These are phyloP conservation scores for Talaromyces sp. DNA, from an alignment of 2,329 filamentous ascomycete genomes.

Conservation along the genomic window DNA sequence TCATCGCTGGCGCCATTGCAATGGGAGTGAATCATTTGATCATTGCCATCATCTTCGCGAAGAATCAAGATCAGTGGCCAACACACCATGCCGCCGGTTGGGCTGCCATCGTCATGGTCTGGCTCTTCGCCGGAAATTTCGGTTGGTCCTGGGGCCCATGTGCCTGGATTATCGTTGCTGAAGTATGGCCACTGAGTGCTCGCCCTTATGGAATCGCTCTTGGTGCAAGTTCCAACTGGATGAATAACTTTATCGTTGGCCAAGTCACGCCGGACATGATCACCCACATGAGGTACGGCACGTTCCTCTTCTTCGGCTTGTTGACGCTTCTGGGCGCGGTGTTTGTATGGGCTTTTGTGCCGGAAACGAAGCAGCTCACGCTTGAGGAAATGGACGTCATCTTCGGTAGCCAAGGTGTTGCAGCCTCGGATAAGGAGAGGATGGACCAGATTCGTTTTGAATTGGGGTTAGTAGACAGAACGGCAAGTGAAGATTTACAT, in stretches of 20 bases:
- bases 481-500: conserved; percentile 1
- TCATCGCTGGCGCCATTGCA: conserved; percentile 54
- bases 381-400: conserved; percentile 59
- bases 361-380: conserved; percentile 52
- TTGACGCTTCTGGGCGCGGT: conserved; percentile 36
- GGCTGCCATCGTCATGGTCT: conserved; percentile 55
- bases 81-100: conserved; percentile 60
- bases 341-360: conserved; percentile 38
- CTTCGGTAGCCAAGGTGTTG: conserved; percentile 36
- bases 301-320: conserved; percentile 43
- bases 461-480: conserved; percentile 53
- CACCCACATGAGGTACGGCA: conserved; percentile 60
- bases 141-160: conserved; percentile 70
- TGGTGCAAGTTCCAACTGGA: conserved; percentile 59
- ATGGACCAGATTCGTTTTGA: conserved; percentile 71
- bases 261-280: conserved; percentile 69
- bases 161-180: conserved; percentile 70
- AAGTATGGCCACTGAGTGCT: conserved; percentile 69
- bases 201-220: conserved; percentile 68
- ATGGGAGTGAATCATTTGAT: conserved; percentile 67
- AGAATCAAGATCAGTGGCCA: conserved; percentile 56
- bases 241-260: conserved; percentile 61
- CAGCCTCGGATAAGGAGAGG: conserved; percentile 49
- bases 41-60: conserved; percentile 63
- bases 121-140: conserved; percentile 69